Conservation (phyloP, 768 basidiomycete genomes). For the Boletus edulis region DNA sequence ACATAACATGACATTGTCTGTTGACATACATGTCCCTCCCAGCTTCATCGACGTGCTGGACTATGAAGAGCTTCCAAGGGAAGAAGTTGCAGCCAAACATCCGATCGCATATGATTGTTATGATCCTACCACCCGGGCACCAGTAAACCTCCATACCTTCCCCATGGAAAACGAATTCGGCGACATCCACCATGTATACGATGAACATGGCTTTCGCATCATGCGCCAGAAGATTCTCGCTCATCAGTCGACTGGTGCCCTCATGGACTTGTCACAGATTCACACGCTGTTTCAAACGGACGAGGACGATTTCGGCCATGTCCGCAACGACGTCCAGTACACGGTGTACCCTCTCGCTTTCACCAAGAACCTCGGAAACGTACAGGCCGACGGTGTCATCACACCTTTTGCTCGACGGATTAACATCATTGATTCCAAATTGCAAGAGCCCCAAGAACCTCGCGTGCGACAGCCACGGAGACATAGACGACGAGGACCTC, state of each 20-base stretch:
- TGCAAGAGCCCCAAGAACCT: not conserved
- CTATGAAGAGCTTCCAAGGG: not conserved
- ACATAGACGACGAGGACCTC: too few species aligned
- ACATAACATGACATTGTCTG: too few species aligned
- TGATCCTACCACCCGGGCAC: accelerated
- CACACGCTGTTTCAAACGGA: not conserved
- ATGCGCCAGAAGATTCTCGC: not conserved
- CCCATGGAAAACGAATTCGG: not conserved
- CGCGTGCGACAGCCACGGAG: too few species aligned
- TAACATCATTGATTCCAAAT: not conserved
- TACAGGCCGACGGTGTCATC: not conserved
- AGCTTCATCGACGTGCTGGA: not conserved
- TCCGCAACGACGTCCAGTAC: not conserved
- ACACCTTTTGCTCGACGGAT: not conserved
- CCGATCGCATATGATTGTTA: not conserved
- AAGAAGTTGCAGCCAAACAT: not conserved
- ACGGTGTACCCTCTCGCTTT: not conserved
- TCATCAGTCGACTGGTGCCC: accelerated
- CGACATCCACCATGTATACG: not conserved
- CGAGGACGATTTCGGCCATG: not conserved
- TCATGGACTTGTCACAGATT: not conserved
- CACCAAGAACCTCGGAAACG: not conserved
- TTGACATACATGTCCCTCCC: too few species aligned
- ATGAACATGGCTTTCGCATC: not conserved
- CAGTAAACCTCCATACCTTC: not conserved